Evolutionary conservation across 768 basidiomycete genomes (phyloP), one percentile per base, ranked within the genome.

Genomic region (Coprinopsis marcescibilis): DNA sequence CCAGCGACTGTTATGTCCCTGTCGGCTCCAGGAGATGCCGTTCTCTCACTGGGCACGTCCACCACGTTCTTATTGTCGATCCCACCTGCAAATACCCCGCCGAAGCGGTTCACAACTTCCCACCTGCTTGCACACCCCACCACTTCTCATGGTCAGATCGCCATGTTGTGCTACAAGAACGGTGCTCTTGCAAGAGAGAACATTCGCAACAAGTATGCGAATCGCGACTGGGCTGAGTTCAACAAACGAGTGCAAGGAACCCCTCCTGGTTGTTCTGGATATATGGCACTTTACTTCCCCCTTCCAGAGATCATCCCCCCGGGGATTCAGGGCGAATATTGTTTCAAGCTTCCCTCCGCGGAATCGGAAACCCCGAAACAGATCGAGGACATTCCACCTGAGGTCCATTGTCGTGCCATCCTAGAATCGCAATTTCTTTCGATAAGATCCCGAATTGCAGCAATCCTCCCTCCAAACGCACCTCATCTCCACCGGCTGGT

Each of bases 121-220:
- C 87, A 86, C 63, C 72, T 85, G 15, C 77, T 86, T 48, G 74
- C 84, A 1, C 81, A 85, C 59, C 88, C 85, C 2, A 83, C 81
- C 0, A 68, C 71, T 15, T 58, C 65, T 3, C 68, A 73, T 29
- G 80, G 76, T 1, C 81, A 86, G 57, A 90, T 93, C 58, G 85
- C 82, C 25, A 95, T 95, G 90, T 76, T 94, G 8, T 92, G 89
- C 62, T 91, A 91, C 69, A 93, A 91, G 64, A 88, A 92, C 55
- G 89, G 89, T 17, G 85, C 87, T 0, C 74, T 92, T 7, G 83
- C 87, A 1, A 78, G 91, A 35, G 85, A 91, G 58, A 75, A 83
- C 52, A 73, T 93, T 14, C 79, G 85, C 8, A 77, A 92, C 57
- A 67, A 63, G 37, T 80, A 83, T 57, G 80, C 79, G 38, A 63